A percentile compares a stretch with the other conserved stretches of the same genome.
Conservation (phyloP, 176 grass and related monocot species). For the Cocos nucifera region DNA sequence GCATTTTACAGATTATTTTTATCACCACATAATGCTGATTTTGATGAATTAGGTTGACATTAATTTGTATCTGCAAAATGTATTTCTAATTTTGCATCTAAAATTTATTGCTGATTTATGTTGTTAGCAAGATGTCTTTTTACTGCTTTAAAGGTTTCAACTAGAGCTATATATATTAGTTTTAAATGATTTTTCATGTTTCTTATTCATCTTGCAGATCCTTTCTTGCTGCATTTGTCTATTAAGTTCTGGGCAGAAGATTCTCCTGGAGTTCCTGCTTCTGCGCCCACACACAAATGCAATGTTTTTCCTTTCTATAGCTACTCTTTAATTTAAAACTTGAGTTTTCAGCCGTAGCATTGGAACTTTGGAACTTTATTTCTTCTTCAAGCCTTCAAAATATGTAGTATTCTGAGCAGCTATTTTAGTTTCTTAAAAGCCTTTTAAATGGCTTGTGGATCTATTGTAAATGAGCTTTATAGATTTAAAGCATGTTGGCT, state of each 20-base stretch:
- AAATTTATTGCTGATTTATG: no score
- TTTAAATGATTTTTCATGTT: conserved; percentile 42
- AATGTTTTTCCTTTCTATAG: conserved; percentile 43
- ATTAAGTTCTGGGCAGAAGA: conserved; percentile 69
- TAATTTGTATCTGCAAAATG: no score
- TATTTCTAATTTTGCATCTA: no score
- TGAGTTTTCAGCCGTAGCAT: conserved; percentile 27
- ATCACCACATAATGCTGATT: no score
- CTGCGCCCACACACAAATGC: conserved; percentile 40
- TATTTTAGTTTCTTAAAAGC: conserved; percentile 36
- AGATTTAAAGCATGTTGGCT: conserved; percentile 30
- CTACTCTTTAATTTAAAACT: conserved; percentile 36
- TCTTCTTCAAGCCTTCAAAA: conserved; percentile 30
- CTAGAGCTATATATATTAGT: conserved; percentile 1
- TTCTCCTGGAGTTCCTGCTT: conserved; percentile 59
- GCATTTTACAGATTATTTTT: no score
- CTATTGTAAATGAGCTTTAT: conserved; percentile 54
- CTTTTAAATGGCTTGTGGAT: conserved; percentile 19
- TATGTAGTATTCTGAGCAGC: conserved; percentile 38
- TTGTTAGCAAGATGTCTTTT: no score
- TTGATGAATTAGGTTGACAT: no score
- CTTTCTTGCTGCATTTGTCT: conserved; percentile 57
- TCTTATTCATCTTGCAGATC: conserved; percentile 46
- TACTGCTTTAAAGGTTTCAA: no score
- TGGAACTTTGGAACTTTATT: conserved; percentile 24